These are phyloP conservation scores for Hansfordia pulvinata DNA, from an alignment of 2,329 filamentous ascomycete species.

Conservation along the genomic window DNA sequence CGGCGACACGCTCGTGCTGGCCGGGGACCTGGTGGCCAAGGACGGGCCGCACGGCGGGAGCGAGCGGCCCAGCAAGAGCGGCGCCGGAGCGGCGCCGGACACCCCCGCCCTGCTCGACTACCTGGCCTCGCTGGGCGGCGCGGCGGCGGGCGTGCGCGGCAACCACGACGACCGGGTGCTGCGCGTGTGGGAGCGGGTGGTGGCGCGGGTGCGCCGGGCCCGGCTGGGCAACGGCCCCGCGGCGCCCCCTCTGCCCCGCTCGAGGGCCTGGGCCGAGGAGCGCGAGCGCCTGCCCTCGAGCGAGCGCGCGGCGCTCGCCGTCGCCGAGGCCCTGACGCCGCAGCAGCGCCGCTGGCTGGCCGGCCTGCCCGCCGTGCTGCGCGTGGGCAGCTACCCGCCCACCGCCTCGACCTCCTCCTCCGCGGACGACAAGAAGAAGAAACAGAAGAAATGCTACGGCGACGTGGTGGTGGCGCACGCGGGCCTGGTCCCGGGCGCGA, in stretches of 20 bases:
- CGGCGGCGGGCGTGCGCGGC: constrained; percentile 75
- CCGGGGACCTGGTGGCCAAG: constrained; percentile 74
- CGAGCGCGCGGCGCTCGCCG: constrained; percentile 33
- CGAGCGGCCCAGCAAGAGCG: no score
- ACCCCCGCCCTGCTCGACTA: constrained; percentile 63
- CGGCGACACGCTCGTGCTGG: constrained; percentile 61
- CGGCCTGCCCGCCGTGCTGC: constrained; percentile 63
- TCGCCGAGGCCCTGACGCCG: constrained; percentile 34
- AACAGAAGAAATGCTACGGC: constrained; percentile 19
- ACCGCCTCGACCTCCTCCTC: constrained; percentile 17
- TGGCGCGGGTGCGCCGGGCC: constrained; percentile 3
- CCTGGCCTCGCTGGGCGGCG: constrained; percentile 59
- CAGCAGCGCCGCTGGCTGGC: constrained; percentile 58
- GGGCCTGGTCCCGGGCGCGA: constrained; percentile 71
- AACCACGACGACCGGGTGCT: constrained; percentile 87
- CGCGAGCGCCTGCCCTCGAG: constrained; percentile 15
- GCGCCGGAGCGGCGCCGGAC: no score
- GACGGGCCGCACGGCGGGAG: no score
- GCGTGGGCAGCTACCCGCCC: constrained; percentile 46
- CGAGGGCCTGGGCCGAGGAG: no score
- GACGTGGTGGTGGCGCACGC: constrained; percentile 71
- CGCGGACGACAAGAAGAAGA: not conserved
- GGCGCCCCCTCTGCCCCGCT: no score
- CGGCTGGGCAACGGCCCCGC: no score
- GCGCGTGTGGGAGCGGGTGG: constrained; percentile 36